Percentiles rank a stretch among this genome's conserved stretches.
Conservation (phyloP, 176 grass and related monocot genomes). For the Cenchrus purpureus region DNA sequence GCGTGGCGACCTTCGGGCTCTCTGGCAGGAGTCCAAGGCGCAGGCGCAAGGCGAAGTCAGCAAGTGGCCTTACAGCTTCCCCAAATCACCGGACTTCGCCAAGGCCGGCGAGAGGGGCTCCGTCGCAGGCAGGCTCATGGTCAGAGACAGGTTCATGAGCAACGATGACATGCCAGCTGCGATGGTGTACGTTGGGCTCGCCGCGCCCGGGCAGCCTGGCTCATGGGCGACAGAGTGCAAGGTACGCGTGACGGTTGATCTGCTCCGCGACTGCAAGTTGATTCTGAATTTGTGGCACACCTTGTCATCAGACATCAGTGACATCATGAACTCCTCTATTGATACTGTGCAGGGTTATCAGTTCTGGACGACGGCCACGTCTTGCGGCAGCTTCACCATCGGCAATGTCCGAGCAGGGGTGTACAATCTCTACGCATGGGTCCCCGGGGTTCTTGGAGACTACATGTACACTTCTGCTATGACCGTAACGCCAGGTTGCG, state of each 20-base stretch:
- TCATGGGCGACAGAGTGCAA: constrained; percentile 72
- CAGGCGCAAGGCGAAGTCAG: constrained; percentile 53
- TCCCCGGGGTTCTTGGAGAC: too few species aligned
- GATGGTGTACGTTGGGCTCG: constrained; percentile 56
- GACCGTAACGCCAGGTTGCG: too few species aligned
- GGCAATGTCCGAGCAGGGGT: constrained; percentile 33
- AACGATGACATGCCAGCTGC: constrained; percentile 13
- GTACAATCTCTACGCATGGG: too few species aligned
- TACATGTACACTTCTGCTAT: too few species aligned
- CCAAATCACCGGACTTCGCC: constrained; percentile 53
- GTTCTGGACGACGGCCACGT: constrained; percentile 57
- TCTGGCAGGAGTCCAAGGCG: constrained; percentile 82
- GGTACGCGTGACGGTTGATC: neutral
- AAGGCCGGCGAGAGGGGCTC: constrained; percentile 53
- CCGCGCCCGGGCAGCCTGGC: constrained; percentile 57
- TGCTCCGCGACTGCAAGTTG: neutral
- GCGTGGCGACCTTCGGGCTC: neutral
- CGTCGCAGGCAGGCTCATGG: constrained; percentile 39
- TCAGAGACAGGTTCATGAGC: constrained; percentile 41
- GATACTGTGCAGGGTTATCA: constrained; percentile 48
- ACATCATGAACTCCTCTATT: neutral
- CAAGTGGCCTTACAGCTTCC: constrained; percentile 81
- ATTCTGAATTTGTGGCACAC: neutral
- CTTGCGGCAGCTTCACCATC: constrained; percentile 52
- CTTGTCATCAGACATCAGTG: neutral